These are phyloP conservation scores for Eleusine coracana DNA, from an alignment of 176 grass and related monocot species.

Conservation along the genomic window DNA sequence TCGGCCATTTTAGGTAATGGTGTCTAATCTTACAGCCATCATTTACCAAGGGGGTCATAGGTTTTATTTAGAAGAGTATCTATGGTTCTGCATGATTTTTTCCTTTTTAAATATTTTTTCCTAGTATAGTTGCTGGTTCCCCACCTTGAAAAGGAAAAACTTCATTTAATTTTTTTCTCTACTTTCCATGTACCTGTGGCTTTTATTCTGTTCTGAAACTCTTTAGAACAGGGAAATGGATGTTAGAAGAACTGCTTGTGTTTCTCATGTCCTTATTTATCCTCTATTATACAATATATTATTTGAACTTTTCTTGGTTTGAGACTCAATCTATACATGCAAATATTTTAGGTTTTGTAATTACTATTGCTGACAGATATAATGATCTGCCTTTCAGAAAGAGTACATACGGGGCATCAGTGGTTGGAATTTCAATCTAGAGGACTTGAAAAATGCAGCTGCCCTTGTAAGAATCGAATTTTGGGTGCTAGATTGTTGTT, in stretches of 20 bases:
- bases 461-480: slow-evolving; percentile 74
- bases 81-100: slow-evolving; percentile 18
- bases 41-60: slow-evolving; percentile 17
- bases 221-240: slow-evolving; percentile 27
- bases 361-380: slow-evolving; percentile 21
- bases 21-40: not conserved
- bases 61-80: slow-evolving; percentile 30
- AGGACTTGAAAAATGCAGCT: slow-evolving; percentile 92
- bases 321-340: slow-evolving; percentile 28
- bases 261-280: slow-evolving; percentile 17
- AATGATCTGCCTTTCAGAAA: slow-evolving; percentile 64
- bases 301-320: not conserved
- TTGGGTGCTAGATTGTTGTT: not conserved
- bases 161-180: slow-evolving; percentile 21
- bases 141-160: not conserved
- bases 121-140: not conserved
- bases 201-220: slow-evolving; percentile 25
- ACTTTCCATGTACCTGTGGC: slow-evolving; percentile 14
- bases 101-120: not conserved
- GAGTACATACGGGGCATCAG: slow-evolving; percentile 96
- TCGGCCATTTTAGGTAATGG: slow-evolving; percentile 1
- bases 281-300: slow-evolving; percentile 6
- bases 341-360: slow-evolving; percentile 1
- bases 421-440: slow-evolving; percentile 99
- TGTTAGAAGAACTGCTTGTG: slow-evolving; percentile 1